phyloP scores from a whole-genome alignment of 1,139 yeast genomes.

The Nakaseomyces nivariensis region DNA sequence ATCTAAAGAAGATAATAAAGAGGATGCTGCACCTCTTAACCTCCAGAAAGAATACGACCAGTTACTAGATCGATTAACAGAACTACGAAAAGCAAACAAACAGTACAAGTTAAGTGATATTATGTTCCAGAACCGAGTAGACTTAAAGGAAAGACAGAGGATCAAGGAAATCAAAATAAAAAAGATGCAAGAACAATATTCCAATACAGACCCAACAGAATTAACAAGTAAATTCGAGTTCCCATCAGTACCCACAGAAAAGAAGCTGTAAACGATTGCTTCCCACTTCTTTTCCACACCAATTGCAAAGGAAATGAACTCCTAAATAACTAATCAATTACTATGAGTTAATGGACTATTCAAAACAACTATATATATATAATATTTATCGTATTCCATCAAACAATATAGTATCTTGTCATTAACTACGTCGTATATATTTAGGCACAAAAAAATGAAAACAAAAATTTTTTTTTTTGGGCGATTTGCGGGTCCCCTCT shows the following conservation, averaged over 20 bases:
- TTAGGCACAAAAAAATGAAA: too few relatives aligned
- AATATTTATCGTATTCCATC: too few relatives aligned
- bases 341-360: too few relatives aligned
- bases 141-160: conserved; percentile 34
- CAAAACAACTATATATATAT: too few relatives aligned
- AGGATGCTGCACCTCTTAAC: conserved; percentile 11
- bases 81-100: conserved; percentile 32
- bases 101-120: conserved; percentile 42
- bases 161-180: conserved; percentile 27
- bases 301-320: too few relatives aligned
- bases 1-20: conserved; percentile 12
- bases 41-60: conserved; percentile 24
- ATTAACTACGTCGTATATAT: too few relatives aligned
- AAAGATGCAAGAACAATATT: conserved; percentile 21
- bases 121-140: conserved; percentile 45
- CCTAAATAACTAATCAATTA: too few relatives aligned
- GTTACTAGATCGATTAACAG: conserved; percentile 23
- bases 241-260: conserved; percentile 42
- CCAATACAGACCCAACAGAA: conserved; percentile 31
- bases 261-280: background rate
- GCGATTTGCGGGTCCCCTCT: too few relatives aligned
- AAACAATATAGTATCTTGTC: too few relatives aligned
- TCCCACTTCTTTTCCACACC: too few relatives aligned
- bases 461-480: too few relatives aligned
- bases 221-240: conserved; percentile 40